These are phyloP conservation scores for Boeremia lycopersici DNA, from an alignment of 2,329 filamentous ascomycete species.

Conservation along the genomic window DNA sequence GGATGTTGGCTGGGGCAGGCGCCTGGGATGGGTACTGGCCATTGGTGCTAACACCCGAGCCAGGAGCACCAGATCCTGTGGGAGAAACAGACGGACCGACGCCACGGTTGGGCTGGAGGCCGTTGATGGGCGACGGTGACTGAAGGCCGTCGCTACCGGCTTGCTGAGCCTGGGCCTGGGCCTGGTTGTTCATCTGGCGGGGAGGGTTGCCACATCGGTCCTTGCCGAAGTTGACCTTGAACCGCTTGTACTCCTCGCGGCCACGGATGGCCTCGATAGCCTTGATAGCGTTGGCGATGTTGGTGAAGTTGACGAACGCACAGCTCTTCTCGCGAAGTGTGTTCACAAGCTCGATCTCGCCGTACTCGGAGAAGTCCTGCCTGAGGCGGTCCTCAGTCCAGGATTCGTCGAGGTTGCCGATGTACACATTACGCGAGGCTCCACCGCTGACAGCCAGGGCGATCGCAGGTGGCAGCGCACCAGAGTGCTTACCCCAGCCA, in stretches of 20 bases:
- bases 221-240: constrained; percentile 99
- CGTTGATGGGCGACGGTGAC: constrained; percentile 63
- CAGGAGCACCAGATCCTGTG: constrained; percentile 62
- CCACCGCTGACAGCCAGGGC: constrained; percentile 94
- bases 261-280: constrained; percentile 95
- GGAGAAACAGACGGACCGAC: constrained; percentile 65
- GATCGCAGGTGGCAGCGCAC: constrained; percentile 92
- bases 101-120: constrained; percentile 60
- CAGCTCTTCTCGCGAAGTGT: constrained; percentile 98
- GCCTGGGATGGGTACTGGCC: constrained; percentile 66
- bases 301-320: constrained; percentile 99
- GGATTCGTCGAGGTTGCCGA: constrained; percentile 94
- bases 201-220: constrained; percentile 97
- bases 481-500: constrained; percentile 99
- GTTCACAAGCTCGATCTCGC: constrained; percentile 97
- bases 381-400: constrained; percentile 96
- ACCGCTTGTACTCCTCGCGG: constrained; percentile 94
- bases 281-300: constrained; percentile 99
- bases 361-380: constrained; percentile 96
- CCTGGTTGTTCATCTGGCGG: constrained; percentile 73
- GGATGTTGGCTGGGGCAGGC: constrained; percentile 72
- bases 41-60: constrained; percentile 59
- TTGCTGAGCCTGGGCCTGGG: constrained; percentile 69
- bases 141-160: constrained; percentile 65
- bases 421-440: constrained; percentile 97